These are phyloP conservation scores for Vitis cinerea DNA, from an alignment of 164 flowering plant species.

Conservation along the genomic window DNA sequence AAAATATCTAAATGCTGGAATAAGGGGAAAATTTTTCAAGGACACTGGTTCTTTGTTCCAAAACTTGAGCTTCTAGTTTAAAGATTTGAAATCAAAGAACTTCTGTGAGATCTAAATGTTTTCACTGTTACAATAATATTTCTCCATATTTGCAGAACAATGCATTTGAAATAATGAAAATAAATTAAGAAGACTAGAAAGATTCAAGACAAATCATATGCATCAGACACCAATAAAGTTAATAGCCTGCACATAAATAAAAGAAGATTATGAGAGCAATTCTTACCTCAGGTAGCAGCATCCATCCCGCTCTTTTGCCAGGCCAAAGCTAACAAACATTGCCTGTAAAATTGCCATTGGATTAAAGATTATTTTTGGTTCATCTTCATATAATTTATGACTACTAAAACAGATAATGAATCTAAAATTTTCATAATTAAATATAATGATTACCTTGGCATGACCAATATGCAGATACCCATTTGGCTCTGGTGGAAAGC, in stretches of 20 bases:
- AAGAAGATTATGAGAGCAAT: background rate
- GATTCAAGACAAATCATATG: background rate
- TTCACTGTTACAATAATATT: background rate
- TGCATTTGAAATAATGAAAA: constrained; percentile 1
- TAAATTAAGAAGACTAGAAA: background rate
- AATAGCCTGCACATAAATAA: background rate
- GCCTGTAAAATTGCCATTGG: constrained; percentile 50
- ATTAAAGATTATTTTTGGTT: background rate
- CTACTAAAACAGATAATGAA: background rate
- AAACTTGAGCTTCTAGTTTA: too few relatives aligned
- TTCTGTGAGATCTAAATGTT: background rate
- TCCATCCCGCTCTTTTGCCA: constrained; percentile 92
- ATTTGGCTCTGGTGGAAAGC: constrained; percentile 99
- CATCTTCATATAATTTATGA: background rate
- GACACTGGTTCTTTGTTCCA: too few relatives aligned
- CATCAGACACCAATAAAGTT: background rate
- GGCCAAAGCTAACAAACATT: constrained; percentile 91
- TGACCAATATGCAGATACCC: constrained; percentile 99
- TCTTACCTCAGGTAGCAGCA: constrained; percentile 81
- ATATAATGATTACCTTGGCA: constrained; percentile 71
- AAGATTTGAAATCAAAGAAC: too few relatives aligned
- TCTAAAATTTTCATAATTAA: background rate
- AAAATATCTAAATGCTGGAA: too few relatives aligned
- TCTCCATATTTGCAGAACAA: background rate
- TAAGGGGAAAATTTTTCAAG: too few relatives aligned